These are phyloP conservation scores for Colletotrichum tamarilloi DNA, from an alignment of 2,329 filamentous ascomycete genomes.

Conservation along the genomic window DNA sequence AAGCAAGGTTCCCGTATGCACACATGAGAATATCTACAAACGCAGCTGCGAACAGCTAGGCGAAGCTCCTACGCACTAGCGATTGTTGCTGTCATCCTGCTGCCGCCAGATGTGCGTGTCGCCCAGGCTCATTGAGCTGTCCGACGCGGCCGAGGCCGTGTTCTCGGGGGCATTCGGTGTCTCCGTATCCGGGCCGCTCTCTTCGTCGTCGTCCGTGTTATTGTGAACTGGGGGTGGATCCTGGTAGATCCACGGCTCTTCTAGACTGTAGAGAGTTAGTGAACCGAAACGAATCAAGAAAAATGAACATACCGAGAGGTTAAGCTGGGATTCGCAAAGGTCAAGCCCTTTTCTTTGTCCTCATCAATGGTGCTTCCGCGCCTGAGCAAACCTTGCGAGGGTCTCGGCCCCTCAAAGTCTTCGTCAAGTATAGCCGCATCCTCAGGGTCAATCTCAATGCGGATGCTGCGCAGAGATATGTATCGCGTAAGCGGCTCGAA, in stretches of 20 bases:
- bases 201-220: slow-evolving; percentile 19
- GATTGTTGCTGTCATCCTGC: slow-evolving; percentile 12
- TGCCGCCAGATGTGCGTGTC: slow-evolving; percentile 64
- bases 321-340: slow-evolving; percentile 83
- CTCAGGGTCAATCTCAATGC: slow-evolving; percentile 58
- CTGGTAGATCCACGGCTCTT: slow-evolving; percentile 76
- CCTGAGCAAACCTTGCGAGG: slow-evolving; percentile 55
- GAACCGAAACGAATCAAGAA: no score
- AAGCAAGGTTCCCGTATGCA: slow-evolving; percentile 12
- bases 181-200: slow-evolving; percentile 18
- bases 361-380: slow-evolving; percentile 78
- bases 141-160: slow-evolving; percentile 46
- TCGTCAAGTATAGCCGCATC: slow-evolving; percentile 50
- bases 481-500: slow-evolving; percentile 93
- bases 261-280: slow-evolving; percentile 58
- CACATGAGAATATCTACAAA: slow-evolving; percentile 23
- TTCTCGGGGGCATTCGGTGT: slow-evolving; percentile 15
- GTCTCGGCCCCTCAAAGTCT: slow-evolving; percentile 48
- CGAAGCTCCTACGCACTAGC: background rate
- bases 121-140: slow-evolving; percentile 59
- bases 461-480: slow-evolving; percentile 90
- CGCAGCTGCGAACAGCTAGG: background rate
- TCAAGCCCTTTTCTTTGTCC: slow-evolving; percentile 73
- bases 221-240: slow-evolving; percentile 58
- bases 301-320: slow-evolving; percentile 73